Percentiles rank a stretch among this genome's conserved stretches.
Evolutionary conservation across 768 basidiomycete genomes (phyloP).

Genomic region (Phylloporus sp.): DNA sequence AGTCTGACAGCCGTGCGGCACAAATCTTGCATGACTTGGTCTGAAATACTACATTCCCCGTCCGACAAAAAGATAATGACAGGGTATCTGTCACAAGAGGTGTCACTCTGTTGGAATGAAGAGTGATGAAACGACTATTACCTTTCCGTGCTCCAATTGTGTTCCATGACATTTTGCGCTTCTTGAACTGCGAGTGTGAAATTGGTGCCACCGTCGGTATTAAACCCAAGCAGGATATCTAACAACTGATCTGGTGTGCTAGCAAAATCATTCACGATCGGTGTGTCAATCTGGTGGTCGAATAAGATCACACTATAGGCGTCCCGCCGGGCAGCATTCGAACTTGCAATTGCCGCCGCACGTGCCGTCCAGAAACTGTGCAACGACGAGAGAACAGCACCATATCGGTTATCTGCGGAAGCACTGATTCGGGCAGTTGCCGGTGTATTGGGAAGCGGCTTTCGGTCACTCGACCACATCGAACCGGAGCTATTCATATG

Average conservation of each 20-base stretch:
- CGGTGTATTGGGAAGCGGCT: constrained; percentile 44
- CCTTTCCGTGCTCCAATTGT: constrained; percentile 51
- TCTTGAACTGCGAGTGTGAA: constrained; percentile 38
- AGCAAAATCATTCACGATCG: constrained; percentile 43
- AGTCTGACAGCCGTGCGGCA: constrained; percentile 40
- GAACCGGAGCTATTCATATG: constrained; percentile 43
- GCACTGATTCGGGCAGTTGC: constrained; percentile 35
- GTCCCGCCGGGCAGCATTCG: constrained; percentile 39
- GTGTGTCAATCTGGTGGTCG: constrained; percentile 16
- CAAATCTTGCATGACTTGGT: constrained; percentile 37
- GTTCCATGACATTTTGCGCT: constrained; percentile 39
- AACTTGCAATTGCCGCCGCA: constrained; percentile 31
- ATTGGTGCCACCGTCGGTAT: constrained; percentile 38
- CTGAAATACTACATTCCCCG: constrained; percentile 42
- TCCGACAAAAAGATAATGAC: constrained; percentile 44
- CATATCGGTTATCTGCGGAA: constrained; percentile 45
- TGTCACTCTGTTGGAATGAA: background rate
- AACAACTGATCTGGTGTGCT: constrained; percentile 46
- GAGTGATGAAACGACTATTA: constrained; percentile 3
- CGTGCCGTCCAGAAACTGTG: constrained; percentile 56
- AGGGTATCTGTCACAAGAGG: constrained; percentile 11
- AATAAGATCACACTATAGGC: constrained; percentile 57
- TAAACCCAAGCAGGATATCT: constrained; percentile 31
- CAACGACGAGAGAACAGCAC: constrained; percentile 56
- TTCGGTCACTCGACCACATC: constrained; percentile 41